Conservation (phyloP, 805 yeast species). For the Candida corydali region DNA sequence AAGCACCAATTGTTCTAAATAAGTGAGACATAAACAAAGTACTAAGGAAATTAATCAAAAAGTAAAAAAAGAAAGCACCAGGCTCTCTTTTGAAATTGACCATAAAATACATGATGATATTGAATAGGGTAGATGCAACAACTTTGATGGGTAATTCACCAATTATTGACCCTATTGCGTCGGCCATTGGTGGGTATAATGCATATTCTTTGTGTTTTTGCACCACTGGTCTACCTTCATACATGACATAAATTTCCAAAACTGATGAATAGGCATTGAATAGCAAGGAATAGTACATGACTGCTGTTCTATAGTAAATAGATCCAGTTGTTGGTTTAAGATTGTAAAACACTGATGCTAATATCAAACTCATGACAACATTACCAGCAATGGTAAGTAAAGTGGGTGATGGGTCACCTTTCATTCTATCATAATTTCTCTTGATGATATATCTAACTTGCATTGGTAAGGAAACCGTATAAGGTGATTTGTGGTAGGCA, state of each 20-base stretch:
- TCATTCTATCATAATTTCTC: constrained; percentile 47
- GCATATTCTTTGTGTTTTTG: constrained; percentile 58
- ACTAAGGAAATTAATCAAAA: constrained; percentile 37
- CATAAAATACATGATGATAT: constrained; percentile 49
- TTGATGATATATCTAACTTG: constrained; percentile 48
- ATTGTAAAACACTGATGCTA: constrained; percentile 58
- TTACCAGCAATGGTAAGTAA: constrained; percentile 42
- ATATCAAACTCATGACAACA: constrained; percentile 49
- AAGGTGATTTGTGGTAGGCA: constrained; percentile 39
- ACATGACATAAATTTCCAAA: constrained; percentile 50
- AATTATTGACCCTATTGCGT: constrained; percentile 59
- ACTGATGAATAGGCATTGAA: constrained; percentile 61
- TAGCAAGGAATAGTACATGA: constrained; percentile 63
- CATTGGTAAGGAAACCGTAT: constrained; percentile 38
- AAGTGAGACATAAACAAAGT: constrained; percentile 54
- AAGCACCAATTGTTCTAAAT: constrained; percentile 52
- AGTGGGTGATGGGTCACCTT: constrained; percentile 47
- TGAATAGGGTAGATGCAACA: constrained; percentile 41
- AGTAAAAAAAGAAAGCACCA: constrained; percentile 53
- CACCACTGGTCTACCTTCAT: constrained; percentile 53
- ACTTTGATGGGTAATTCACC: constrained; percentile 55
- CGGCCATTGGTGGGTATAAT: constrained; percentile 58
- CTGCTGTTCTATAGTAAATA: constrained; percentile 55
- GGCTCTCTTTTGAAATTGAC: constrained; percentile 48
- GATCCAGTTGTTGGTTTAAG: constrained; percentile 39